These are phyloP conservation scores for Macrophomina tecta DNA, from an alignment of 2,329 filamentous ascomycete genomes.

Conservation along the genomic window DNA sequence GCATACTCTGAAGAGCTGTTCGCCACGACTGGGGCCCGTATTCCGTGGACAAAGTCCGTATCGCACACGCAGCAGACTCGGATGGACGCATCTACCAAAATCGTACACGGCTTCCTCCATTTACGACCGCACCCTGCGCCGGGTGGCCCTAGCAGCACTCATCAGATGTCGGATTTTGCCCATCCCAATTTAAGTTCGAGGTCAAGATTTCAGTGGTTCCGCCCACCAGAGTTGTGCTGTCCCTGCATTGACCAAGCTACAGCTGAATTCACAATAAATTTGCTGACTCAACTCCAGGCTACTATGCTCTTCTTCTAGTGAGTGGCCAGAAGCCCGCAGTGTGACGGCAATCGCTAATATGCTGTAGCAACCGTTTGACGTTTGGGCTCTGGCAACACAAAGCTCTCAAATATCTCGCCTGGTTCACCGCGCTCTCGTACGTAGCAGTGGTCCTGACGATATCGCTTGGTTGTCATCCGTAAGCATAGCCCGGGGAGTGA, in stretches of 20 bases:
- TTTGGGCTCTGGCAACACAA: constrained; percentile 41
- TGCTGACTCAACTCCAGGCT: not conserved
- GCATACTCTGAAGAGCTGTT: not conserved
- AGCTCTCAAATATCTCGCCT: constrained; percentile 40
- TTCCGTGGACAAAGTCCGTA: not conserved
- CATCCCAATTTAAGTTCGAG: no score
- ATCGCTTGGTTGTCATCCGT: constrained; percentile 38
- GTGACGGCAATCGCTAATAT: constrained; percentile 30
- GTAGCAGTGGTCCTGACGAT: constrained; percentile 42
- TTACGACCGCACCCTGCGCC: no score
- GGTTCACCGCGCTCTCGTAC: constrained; percentile 37
- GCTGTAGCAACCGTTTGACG: constrained; percentile 37
- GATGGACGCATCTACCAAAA: no score
- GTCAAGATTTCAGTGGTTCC: not conserved
- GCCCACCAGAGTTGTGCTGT: constrained; percentile 11
- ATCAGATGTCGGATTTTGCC: no score
- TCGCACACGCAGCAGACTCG: not conserved
- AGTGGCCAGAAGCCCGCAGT: not conserved
- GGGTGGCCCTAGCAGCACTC: no score
- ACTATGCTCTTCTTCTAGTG: constrained; percentile 40
- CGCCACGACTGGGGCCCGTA: not conserved
- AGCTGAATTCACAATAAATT: no score
- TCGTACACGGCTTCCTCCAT: no score
- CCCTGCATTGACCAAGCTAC: not conserved
- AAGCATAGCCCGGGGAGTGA: not conserved